Percentiles rank a stretch among this genome's conserved stretches.
Conservation (phyloP, 805 yeast species). For the Pichia cephalocereana region DNA sequence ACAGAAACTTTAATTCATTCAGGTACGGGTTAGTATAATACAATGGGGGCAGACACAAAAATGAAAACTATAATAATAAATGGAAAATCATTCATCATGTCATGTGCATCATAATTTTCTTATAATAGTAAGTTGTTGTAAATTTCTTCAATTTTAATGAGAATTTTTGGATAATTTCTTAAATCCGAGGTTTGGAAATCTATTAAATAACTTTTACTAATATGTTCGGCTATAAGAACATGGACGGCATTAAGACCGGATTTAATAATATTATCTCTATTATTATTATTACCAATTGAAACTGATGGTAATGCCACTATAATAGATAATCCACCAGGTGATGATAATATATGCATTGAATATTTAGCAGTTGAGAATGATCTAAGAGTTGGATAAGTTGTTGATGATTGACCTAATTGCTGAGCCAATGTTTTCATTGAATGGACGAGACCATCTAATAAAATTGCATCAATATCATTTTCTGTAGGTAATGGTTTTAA, state of each 20-base stretch:
- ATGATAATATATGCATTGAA: background rate
- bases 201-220: background rate
- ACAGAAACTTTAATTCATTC: too few species aligned
- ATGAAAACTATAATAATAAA: too few species aligned
- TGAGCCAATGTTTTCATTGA: background rate
- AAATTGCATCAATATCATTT: background rate
- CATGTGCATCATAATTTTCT: too few species aligned
- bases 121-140: background rate
- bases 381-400: background rate
- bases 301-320: background rate
- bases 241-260: background rate
- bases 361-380: background rate
- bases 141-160: background rate
- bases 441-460: background rate
- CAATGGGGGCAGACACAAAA: too few species aligned
- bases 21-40: too few species aligned
- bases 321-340: background rate
- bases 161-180: background rate
- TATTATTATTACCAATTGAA: background rate
- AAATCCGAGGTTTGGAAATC: background rate
- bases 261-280: background rate
- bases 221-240: background rate
- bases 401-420: background rate
- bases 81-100: too few species aligned
- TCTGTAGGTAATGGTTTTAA: background rate